These are phyloP conservation scores for Trametes coccinea DNA, from an alignment of 768 basidiomycete species.

Conservation along the genomic window DNA sequence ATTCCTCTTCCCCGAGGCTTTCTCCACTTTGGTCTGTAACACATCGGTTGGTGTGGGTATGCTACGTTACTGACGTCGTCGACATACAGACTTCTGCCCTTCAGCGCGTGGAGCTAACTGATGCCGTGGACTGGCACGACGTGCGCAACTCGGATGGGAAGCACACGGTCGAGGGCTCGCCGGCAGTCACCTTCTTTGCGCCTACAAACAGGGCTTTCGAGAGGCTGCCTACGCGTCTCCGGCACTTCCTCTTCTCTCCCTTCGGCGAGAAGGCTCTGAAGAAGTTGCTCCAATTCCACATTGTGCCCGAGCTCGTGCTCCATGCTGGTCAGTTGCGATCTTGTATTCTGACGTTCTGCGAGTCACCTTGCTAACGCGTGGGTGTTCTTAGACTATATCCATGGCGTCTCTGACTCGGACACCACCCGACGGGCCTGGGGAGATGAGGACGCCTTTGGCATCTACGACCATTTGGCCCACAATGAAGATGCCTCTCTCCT, in stretches of 20 bases:
- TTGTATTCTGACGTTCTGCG: no score
- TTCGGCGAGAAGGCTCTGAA: conserved; percentile 50
- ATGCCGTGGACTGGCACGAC: conserved; percentile 49
- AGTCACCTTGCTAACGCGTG: not conserved
- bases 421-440: not conserved
- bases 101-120: conserved; percentile 49
- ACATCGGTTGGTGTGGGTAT: not conserved
- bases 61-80: not conserved
- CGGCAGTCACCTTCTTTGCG: conserved; percentile 53
- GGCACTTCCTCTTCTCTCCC: conserved; percentile 59
- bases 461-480: not conserved
- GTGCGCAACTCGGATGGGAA: conserved; percentile 34
- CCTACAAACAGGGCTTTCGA: conserved; percentile 53
- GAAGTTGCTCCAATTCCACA: conserved; percentile 60
- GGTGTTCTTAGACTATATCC: conserved; percentile 30
- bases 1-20: conserved; percentile 43
- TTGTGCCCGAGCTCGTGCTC: conserved; percentile 50
- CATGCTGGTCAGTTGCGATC: conserved; percentile 43
- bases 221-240: conserved; percentile 50
- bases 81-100: conserved; percentile 51
- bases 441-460: not conserved
- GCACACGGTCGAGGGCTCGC: conserved; percentile 41
- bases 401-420: conserved; percentile 32
- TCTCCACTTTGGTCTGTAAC: conserved; percentile 49
- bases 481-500: not conserved